phyloP scores from a whole-genome alignment of 1,284 basidiomycete species.

The Trametes polyzona region DNA sequence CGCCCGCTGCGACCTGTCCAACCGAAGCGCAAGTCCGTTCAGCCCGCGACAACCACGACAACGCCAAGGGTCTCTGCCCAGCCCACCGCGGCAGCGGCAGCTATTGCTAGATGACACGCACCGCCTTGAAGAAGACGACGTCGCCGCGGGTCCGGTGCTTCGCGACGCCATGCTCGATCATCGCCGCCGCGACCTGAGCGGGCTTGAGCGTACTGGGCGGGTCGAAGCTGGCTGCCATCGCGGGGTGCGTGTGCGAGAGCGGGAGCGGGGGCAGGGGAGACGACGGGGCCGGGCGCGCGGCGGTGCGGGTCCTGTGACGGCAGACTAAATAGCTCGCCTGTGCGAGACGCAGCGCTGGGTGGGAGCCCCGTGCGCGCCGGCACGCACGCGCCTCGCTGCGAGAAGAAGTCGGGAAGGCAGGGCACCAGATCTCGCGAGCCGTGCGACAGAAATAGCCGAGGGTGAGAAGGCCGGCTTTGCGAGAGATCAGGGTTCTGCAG shows the following conservation, averaged over 20 bases:
- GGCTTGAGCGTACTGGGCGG: conserved; percentile 62
- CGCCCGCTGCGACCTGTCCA: conserved; percentile 63
- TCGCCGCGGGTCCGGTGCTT: conserved; percentile 69
- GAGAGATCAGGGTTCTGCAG: background rate
- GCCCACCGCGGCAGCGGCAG: too few species aligned
- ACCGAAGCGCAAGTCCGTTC: background rate
- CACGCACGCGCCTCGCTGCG: too few species aligned
- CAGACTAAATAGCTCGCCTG: conserved; percentile 18
- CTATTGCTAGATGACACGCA: too few species aligned
- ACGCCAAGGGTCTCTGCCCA: too few species aligned
- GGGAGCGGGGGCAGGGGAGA: background rate
- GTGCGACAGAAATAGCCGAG: conserved; percentile 12
- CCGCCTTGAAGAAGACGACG: conserved; percentile 67
- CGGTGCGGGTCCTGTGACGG: conserved; percentile 6
- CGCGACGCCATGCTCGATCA: conserved; percentile 58
- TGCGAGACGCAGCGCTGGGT: too few species aligned
- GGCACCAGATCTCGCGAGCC: background rate
- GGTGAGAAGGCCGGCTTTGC: conserved; percentile 2
- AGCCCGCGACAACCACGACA: too few species aligned
- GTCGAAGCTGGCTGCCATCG: conserved; percentile 27
- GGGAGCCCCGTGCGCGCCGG: too few species aligned
- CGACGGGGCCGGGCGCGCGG: conserved; percentile 2
- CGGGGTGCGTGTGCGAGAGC: background rate
- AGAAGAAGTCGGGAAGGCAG: too few species aligned
- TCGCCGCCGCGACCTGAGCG: conserved; percentile 56